Base-by-base conservation (phyloP, 2,329 filamentous ascomycete species). In the Aspergillus fumigatus region DNA sequence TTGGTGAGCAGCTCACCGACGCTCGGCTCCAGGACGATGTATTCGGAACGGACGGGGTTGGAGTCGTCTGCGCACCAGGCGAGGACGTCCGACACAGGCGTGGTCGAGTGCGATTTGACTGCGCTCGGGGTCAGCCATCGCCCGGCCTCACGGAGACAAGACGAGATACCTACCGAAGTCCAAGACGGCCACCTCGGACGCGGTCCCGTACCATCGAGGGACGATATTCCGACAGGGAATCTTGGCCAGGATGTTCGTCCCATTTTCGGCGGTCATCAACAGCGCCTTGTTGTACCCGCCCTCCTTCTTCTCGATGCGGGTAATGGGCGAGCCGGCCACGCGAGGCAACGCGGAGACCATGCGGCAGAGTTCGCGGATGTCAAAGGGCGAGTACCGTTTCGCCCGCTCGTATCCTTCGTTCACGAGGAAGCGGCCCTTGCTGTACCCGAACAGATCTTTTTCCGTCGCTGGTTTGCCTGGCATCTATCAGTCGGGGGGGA, bases 1-100 rank as follows among this genome's bases (percentile, higher is more conserved):
- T 61, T 62, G 48, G 62, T 64, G 14, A 75, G 56, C 47, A 68
- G 65, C 45, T 49, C 50, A 1, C 70, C 71, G 19, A 48, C 7
- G 27, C 64, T 64, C 51, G 68, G 68, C 51, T 73, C 70, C 63
- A 72, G 69, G 9, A 75, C 58, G 25, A 74, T 72, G 43, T 71
- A 74, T 58, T 75, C 72, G 3, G 62, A 63, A 3, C 66, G 65
- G 11, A 73, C 60, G 9, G 67, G 64, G 26, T 73, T 71, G 6
- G 60, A 63, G 2, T 54, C 2, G 35, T 68, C 59, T 4, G 61
- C 61, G 49, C 56, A 61, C 67, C 66, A 72, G 3, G 65, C 64
- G 23, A 69, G 47, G 17, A 73, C 66, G 53, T 64, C 62, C 1
- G 67, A 67, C 26, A 70, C 69, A 0, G 68, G 68, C 25, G 53